Conservation (phyloP, 2,329 filamentous ascomycete species). For the Epichloe glyceriae region DNA sequence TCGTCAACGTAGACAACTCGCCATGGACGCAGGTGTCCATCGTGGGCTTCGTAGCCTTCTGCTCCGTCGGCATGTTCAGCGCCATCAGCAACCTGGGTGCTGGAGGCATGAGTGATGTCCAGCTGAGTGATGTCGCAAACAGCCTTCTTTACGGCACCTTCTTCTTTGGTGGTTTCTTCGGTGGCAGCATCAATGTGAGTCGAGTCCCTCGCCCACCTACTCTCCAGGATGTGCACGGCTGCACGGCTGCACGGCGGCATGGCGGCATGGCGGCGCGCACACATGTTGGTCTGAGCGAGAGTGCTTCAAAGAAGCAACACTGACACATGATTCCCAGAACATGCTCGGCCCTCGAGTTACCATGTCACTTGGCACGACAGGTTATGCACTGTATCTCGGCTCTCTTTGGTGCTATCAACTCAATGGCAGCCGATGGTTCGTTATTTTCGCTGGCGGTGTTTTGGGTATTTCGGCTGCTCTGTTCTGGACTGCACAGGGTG, state of each 20-base stretch:
- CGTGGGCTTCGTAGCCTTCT: conserved; percentile 13
- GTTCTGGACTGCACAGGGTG: conserved; percentile 69
- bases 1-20: conserved; percentile 2
- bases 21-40: conserved; percentile 9
- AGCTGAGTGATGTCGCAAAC: conserved; percentile 30
- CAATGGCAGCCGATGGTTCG: conserved; percentile 4
- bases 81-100: conserved; percentile 49
- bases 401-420: conserved; percentile 6
- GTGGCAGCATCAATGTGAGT: conserved; percentile 5
- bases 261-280: too few relatives aligned
- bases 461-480: conserved; percentile 67
- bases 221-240: too few relatives aligned
- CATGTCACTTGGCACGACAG: conserved; percentile 4
- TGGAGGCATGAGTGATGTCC: conserved; percentile 22
- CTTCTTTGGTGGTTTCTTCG: conserved; percentile 5
- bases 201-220: not conserved
- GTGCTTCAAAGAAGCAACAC: too few relatives aligned
- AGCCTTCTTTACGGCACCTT: conserved; percentile 19
- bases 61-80: conserved; percentile 48
- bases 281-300: too few relatives aligned
- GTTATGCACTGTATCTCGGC: conserved; percentile 5
- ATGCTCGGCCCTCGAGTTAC: conserved; percentile 2
- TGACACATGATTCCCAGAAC: not conserved
- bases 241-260: too few relatives aligned
- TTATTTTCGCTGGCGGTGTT: conserved; percentile 56